Evolutionary conservation across 495 filamentous ascomycete species (phyloP).

Genomic region (Neurospora sp.): DNA sequence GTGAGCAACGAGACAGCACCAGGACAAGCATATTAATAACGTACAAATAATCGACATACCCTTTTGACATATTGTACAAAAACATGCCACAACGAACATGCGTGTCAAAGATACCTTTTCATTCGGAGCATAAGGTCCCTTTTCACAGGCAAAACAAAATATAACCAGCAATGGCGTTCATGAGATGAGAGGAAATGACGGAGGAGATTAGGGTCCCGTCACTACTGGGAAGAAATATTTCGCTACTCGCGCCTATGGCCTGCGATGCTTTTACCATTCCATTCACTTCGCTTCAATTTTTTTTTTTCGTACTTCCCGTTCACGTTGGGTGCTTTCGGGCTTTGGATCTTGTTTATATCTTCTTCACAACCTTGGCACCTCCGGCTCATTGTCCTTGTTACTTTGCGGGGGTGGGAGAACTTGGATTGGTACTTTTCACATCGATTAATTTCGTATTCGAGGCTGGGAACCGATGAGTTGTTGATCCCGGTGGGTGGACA

Average conservation of each 20-base stretch:
- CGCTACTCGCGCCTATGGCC: neutral
- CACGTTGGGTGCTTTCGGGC: slow-evolving; percentile 18
- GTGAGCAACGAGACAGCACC: slow-evolving; percentile 37
- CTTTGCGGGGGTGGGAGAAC: slow-evolving; percentile 11
- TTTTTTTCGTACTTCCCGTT: slow-evolving; percentile 10
- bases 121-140: neutral
- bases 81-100: neutral
- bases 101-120: neutral
- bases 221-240: neutral
- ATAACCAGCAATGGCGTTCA: slow-evolving; percentile 3
- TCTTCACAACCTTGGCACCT: neutral
- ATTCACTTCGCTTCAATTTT: neutral
- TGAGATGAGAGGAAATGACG: neutral
- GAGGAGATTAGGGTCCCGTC: neutral
- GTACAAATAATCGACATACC: neutral
- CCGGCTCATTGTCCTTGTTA: neutral
- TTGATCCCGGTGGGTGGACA: neutral
- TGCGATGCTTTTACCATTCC: slow-evolving; percentile 8
- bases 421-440: neutral
- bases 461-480: neutral
- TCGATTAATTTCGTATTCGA: neutral
- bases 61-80: neutral
- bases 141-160: neutral
- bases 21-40: slow-evolving; percentile 37
- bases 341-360: slow-evolving; percentile 11